phyloP scores from a whole-genome alignment of 2,329 filamentous ascomycete genomes.

The Botrytis cinerea region DNA sequence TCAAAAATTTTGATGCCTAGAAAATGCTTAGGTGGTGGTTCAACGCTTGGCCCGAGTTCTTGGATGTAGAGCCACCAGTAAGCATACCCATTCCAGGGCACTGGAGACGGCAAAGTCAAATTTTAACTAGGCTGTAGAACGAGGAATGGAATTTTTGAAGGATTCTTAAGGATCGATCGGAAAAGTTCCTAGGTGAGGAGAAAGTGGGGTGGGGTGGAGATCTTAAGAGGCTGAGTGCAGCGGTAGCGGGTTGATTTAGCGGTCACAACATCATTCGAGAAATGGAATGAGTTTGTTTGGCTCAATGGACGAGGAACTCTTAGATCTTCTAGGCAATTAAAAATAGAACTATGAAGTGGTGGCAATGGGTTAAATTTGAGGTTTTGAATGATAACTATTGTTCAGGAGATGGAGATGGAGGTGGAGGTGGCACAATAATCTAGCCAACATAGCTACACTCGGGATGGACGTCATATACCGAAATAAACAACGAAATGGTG shows the following conservation, averaged over 20 bases:
- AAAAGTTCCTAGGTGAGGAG: no score
- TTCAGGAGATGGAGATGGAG: neutral
- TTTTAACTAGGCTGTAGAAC: neutral
- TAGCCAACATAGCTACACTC: neutral
- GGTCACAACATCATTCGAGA: neutral
- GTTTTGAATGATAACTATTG: neutral
- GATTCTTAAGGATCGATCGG: neutral
- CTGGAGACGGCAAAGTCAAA: neutral
- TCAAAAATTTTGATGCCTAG: neutral
- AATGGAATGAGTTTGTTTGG: neutral
- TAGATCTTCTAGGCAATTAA: neutral
- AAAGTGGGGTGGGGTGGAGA: neutral
- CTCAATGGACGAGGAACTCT: neutral
- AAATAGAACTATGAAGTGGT: neutral
- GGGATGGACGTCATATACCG: neutral
- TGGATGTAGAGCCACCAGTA: neutral
- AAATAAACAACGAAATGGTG: neutral
- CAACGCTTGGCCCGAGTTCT: neutral
- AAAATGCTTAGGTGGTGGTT: neutral
- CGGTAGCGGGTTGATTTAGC: neutral
- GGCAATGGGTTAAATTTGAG: neutral
- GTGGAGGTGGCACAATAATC: neutral
- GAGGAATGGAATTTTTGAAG: neutral
- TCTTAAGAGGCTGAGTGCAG: constrained; percentile 1
- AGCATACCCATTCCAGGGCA: neutral